Percentiles rank a stretch among this genome's conserved stretches.
phyloP scores from a whole-genome alignment of 371 early-diverging fungal species.

The Dinochytrium kinnereticum region DNA sequence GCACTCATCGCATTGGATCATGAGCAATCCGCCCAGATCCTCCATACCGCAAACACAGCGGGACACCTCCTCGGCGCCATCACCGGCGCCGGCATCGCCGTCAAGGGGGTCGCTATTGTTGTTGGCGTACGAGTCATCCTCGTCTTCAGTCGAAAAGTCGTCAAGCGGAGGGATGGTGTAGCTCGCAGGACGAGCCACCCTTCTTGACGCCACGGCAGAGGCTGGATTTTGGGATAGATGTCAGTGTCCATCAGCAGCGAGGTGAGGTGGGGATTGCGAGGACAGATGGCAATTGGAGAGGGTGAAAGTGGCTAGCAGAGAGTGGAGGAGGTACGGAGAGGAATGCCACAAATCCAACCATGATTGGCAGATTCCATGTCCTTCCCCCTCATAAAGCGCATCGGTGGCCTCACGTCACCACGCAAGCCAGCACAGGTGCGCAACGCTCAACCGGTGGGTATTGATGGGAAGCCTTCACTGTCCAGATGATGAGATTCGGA shows the following conservation, averaged over 20 bases:
- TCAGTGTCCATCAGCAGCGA: no score
- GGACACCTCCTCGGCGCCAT: constrained; percentile 80
- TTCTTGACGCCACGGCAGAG: not conserved
- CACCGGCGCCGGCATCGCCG: not conserved
- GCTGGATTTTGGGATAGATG: no score
- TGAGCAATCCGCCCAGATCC: constrained; percentile 95
- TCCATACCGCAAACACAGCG: constrained; percentile 91
- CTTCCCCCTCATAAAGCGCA: not conserved
- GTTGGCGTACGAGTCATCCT: not conserved
- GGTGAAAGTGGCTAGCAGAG: not conserved
- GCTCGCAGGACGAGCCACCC: not conserved
- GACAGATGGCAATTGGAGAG: not conserved
- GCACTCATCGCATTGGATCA: constrained; percentile 95
- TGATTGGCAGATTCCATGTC: not conserved
- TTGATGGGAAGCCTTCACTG: no score
- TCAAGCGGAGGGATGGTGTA: not conserved
- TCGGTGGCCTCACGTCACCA: no score
- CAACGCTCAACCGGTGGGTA: no score
- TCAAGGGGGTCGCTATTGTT: not conserved
- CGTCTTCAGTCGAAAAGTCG: not conserved
- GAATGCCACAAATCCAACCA: not conserved
- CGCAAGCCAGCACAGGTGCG: no score
- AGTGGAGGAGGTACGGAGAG: not conserved
- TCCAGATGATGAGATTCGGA: not conserved
- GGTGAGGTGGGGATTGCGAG: not conserved